Evolutionary conservation across 768 basidiomycete species (phyloP), one percentile per base, ranked within the genome.

Genomic region (Gymnopilus junonius): DNA sequence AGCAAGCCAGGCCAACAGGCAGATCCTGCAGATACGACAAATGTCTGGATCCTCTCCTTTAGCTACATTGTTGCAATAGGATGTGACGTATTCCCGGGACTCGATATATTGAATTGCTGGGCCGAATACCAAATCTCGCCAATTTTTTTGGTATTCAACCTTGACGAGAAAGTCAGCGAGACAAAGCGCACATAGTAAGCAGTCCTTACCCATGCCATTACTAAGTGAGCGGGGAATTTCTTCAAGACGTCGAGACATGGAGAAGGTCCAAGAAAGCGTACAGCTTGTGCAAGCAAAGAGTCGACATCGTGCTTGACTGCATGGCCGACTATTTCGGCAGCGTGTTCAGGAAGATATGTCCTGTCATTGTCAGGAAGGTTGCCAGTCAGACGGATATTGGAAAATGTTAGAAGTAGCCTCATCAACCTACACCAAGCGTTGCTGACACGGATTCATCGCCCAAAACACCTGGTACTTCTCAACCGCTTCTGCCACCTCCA

Each of bases 401-500:
- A n/a, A n/a, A n/a, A n/a, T n/a, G n/a, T n/a, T n/a, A 10, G 17
- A 42, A 42, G 12, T 4, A 15, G 7, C 15, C 11, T 4, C 4
- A 42, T n/a, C 15, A 42, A 42, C 31, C 11, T 21, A 51, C 58
- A 27, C 5, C 29, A 70, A 63, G 15, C 48, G 29, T 8, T 35
- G 48, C 27, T 58, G 21, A 42, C 71, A 69, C 29, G 60, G 57
- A 14, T 67, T 65, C 63, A 70, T 70, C 11, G 64, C 66, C 34
- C 59, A 42, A 46, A 61, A 71, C 10, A 71, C 62, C 40, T 67
- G 57, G 40, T 68, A 69, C 42, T 66, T 68, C 59, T 67, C 69
- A n/a, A 55, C 64, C 8, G 71, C 70, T 27, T 73, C 69, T 6
- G 68, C 66, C 3, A 71, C 32, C 5, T 34, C 45, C 1, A 58